Evolutionary conservation across 495 filamentous ascomycete genomes (phyloP).

Genomic region (Hamigera avellanea): DNA sequence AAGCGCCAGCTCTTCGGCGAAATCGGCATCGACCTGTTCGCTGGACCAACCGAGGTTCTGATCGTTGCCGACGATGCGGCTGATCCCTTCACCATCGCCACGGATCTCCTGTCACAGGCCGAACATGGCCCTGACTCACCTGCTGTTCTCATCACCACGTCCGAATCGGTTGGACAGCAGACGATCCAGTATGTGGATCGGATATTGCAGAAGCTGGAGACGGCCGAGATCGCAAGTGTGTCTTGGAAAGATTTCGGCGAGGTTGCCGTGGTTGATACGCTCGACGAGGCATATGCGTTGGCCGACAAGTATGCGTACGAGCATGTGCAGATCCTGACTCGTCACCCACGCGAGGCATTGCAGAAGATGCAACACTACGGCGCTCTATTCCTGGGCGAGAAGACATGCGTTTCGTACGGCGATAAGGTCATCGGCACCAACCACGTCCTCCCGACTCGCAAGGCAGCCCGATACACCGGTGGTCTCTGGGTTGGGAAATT

Average conservation of each 20-base stretch:
- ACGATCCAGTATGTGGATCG: slow-evolving; percentile 27
- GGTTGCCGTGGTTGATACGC: slow-evolving; percentile 27
- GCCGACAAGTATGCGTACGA: slow-evolving; percentile 41
- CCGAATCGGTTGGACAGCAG: slow-evolving; percentile 24
- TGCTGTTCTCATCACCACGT: slow-evolving; percentile 36
- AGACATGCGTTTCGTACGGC: slow-evolving; percentile 41
- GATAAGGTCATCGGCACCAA: slow-evolving; percentile 46
- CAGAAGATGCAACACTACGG: slow-evolving; percentile 42
- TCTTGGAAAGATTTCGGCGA: slow-evolving; percentile 39
- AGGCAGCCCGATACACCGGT: slow-evolving; percentile 35
- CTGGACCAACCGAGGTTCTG: slow-evolving; percentile 43
- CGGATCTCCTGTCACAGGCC: slow-evolving; percentile 39
- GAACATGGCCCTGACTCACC: slow-evolving; percentile 44
- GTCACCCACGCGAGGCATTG: slow-evolving; percentile 33
- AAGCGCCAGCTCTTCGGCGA: slow-evolving; percentile 43
- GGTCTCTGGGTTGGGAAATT: slow-evolving; percentile 45
- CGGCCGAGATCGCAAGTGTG: slow-evolving; percentile 27
- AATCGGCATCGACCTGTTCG: slow-evolving; percentile 42
- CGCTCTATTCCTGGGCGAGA: slow-evolving; percentile 40
- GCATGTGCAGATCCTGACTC: slow-evolving; percentile 43
- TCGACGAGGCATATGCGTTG: slow-evolving; percentile 37
- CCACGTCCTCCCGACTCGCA: slow-evolving; percentile 39
- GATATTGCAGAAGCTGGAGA: slow-evolving; percentile 29
- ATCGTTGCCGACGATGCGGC: slow-evolving; percentile 39
- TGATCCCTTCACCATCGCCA: slow-evolving; percentile 39